Conservation (phyloP, 2,329 filamentous ascomycete genomes). For the Aureobasidium musti region DNA sequence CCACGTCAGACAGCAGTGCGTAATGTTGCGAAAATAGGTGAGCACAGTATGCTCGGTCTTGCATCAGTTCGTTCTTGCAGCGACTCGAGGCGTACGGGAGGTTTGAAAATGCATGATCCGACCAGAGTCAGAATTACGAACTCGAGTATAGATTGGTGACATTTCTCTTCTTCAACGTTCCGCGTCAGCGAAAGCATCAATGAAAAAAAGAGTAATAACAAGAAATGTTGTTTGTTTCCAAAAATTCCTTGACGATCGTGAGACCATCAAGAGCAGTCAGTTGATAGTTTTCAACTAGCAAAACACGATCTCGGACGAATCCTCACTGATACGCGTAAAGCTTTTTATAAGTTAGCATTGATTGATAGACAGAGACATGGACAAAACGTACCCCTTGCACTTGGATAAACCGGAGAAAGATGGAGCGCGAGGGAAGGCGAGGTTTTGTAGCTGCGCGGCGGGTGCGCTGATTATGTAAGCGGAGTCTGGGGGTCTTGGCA, state of each 20-base stretch:
- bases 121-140: no score
- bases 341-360: no score
- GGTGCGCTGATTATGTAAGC: background rate
- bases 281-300: slow-evolving; percentile 87
- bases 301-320: slow-evolving; percentile 84
- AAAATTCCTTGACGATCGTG: slow-evolving; percentile 74
- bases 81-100: background rate
- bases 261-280: slow-evolving; percentile 74
- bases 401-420: slow-evolving; percentile 27
- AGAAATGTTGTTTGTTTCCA: slow-evolving; percentile 51
- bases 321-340: slow-evolving; percentile 77
- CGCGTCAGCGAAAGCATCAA: slow-evolving; percentile 51
- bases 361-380: background rate
- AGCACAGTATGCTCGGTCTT: background rate
- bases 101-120: background rate
- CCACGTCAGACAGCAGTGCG: background rate
- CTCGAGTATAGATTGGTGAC: no score
- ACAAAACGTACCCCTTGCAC: slow-evolving; percentile 57
- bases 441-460: slow-evolving; percentile 9
- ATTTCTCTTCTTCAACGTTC: slow-evolving; percentile 54
- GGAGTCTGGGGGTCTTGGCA: slow-evolving; percentile 1
- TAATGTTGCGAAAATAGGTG: background rate
- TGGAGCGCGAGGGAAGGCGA: slow-evolving; percentile 14
- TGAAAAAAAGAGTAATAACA: slow-evolving; percentile 52
- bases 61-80: background rate